Evolutionary conservation across 2,329 filamentous ascomycete genomes (phyloP).

Genomic region (Falciphora oryzae): DNA sequence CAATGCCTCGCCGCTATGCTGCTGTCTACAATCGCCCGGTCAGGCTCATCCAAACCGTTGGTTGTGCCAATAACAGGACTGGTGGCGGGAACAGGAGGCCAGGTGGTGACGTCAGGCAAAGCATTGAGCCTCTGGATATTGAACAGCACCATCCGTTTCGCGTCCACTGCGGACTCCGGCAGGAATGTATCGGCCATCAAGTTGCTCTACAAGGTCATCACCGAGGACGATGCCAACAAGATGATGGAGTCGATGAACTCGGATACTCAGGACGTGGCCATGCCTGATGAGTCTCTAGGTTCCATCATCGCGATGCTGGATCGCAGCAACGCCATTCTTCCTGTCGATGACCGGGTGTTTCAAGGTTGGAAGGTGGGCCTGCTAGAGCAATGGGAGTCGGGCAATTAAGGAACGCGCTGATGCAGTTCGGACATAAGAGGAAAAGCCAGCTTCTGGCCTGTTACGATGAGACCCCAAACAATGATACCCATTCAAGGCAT

Average conservation of each 20-base stretch:
- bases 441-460: no score
- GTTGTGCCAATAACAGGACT: slow-evolving; percentile 34
- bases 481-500: background rate
- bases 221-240: slow-evolving; percentile 36
- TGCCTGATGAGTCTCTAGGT: slow-evolving; percentile 46
- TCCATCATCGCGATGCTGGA: slow-evolving; percentile 38
- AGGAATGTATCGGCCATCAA: slow-evolving; percentile 39
- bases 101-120: slow-evolving; percentile 6
- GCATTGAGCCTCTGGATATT: slow-evolving; percentile 50
- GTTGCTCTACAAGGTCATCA: slow-evolving; percentile 43
- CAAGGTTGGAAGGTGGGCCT: slow-evolving; percentile 64
- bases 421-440: no score
- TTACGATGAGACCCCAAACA: no score
- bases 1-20: slow-evolving; percentile 50
- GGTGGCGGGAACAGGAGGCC: background rate
- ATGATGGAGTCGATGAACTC: slow-evolving; percentile 46
- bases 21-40: slow-evolving; percentile 47
- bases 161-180: slow-evolving; percentile 31
- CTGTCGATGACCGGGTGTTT: slow-evolving; percentile 49
- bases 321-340: slow-evolving; percentile 46
- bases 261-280: slow-evolving; percentile 52
- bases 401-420: background rate
- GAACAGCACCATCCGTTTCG: slow-evolving; percentile 48
- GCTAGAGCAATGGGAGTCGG: slow-evolving; percentile 42
- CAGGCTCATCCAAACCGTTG: slow-evolving; percentile 52